Percentiles rank a stretch among this genome's conserved stretches.
Conservation (phyloP, 805 yeast species). For the Clavispora santaluciae region DNA sequence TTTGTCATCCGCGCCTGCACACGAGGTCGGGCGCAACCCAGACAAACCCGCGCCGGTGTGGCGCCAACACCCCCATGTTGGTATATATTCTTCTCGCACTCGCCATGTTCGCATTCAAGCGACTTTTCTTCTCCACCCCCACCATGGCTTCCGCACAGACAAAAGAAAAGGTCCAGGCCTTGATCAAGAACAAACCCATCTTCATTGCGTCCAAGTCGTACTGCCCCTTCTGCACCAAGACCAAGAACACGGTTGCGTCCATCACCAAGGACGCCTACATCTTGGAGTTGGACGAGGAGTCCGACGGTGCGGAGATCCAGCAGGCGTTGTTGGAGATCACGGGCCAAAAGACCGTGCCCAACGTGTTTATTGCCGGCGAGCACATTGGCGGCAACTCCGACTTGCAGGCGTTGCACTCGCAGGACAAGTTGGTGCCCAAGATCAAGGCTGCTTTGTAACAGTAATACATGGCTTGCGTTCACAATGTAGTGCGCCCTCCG, state of each 20-base stretch:
- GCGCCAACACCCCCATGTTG: not conserved
- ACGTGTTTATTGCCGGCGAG: slow-evolving; percentile 81
- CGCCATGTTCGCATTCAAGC: slow-evolving; percentile 8
- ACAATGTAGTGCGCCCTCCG: too few species aligned
- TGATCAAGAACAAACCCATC: slow-evolving; percentile 61
- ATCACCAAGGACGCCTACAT: slow-evolving; percentile 39
- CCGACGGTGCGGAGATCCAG: slow-evolving; percentile 26
- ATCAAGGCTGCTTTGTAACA: slow-evolving; percentile 19
- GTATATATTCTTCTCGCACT: not conserved
- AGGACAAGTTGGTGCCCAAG: slow-evolving; percentile 50
- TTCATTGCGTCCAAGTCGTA: slow-evolving; percentile 58
- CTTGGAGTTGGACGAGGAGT: slow-evolving; percentile 24
- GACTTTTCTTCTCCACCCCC: slow-evolving; percentile 20
- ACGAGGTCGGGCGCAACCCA: not conserved
- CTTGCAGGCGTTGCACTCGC: slow-evolving; percentile 62
- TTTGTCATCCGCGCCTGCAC: not conserved
- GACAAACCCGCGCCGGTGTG: not conserved
- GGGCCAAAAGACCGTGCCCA: slow-evolving; percentile 93
- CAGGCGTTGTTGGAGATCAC: slow-evolving; percentile 48
- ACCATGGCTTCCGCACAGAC: slow-evolving; percentile 58
- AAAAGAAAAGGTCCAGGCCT: slow-evolving; percentile 51
- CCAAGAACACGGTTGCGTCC: slow-evolving; percentile 17
- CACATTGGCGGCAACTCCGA: slow-evolving; percentile 96
- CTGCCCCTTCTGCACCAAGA: slow-evolving; percentile 26
- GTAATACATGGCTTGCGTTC: too few species aligned